Evolutionary conservation across 2,329 filamentous ascomycete genomes (phyloP).

Genomic region (Juglanconis sp.): DNA sequence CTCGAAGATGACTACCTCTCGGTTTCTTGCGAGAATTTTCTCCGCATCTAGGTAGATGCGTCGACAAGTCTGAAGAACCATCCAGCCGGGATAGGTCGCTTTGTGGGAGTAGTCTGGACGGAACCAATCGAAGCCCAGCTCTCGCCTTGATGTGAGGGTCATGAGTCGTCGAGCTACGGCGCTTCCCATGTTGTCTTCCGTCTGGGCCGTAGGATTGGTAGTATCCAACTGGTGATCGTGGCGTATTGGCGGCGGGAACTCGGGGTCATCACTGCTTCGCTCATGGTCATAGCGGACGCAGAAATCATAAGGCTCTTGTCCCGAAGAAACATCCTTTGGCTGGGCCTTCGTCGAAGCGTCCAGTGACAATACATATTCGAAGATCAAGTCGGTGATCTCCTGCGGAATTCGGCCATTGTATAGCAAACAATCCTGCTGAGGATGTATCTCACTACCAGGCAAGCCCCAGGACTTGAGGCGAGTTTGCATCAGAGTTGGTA

Average conservation of each 20-base stretch:
- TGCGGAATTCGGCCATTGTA: slow-evolving; percentile 1
- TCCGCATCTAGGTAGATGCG: slow-evolving; percentile 4
- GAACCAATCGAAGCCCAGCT: slow-evolving; percentile 1
- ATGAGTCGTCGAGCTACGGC: too few relatives aligned
- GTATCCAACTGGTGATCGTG: not conserved
- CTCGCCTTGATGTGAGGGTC: too few relatives aligned
- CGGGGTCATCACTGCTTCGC: not conserved
- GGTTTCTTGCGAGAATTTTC: not conserved
- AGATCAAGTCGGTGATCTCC: slow-evolving; percentile 7
- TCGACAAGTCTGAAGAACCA: slow-evolving; percentile 2
- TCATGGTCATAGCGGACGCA: not conserved
- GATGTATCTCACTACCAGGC: not conserved
- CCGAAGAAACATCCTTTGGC: not conserved
- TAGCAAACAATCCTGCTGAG: not conserved
- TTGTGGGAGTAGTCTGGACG: not conserved
- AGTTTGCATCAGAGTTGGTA: not conserved
- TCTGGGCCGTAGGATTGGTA: too few relatives aligned
- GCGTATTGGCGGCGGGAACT: not conserved
- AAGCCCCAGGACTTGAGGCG: not conserved
- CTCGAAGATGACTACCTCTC: not conserved
- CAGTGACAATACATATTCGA: not conserved
- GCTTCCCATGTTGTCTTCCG: too few relatives aligned
- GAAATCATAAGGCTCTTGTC: not conserved
- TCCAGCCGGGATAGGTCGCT: not conserved
- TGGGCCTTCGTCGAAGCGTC: not conserved